These are phyloP conservation scores for Dothideomycetes sp. DNA, from an alignment of 2,329 filamentous ascomycete species.

Conservation along the genomic window DNA sequence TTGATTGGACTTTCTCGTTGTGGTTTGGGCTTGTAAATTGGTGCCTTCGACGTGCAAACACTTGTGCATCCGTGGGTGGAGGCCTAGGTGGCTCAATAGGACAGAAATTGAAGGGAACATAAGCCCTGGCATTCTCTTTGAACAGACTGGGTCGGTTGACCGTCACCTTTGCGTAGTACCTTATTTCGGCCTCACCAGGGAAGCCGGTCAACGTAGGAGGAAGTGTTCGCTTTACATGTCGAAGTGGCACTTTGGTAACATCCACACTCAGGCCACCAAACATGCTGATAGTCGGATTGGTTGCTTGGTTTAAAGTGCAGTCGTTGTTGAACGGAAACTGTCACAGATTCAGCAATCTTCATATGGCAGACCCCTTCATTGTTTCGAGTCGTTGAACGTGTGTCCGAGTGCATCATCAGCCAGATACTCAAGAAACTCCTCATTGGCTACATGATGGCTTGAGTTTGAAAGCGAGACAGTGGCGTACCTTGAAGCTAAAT, in stretches of 20 bases:
- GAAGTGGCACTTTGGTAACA: slow-evolving; percentile 33
- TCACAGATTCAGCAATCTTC: not conserved
- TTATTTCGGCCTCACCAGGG: slow-evolving; percentile 76
- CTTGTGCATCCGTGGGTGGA: slow-evolving; percentile 57
- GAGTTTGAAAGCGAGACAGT: no score
- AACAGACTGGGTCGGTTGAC: slow-evolving; percentile 79
- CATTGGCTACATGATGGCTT: no score
- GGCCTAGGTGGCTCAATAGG: slow-evolving; percentile 83
- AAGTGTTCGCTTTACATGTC: slow-evolving; percentile 74
- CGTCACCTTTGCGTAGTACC: slow-evolving; percentile 93
- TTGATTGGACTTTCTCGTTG: slow-evolving; percentile 15
- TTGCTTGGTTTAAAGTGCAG: slow-evolving; percentile 39
- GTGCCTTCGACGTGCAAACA: slow-evolving; percentile 67
- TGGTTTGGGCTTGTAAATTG: slow-evolving; percentile 35
- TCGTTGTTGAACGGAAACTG: slow-evolving; percentile 58
- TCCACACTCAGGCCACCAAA: slow-evolving; percentile 31
- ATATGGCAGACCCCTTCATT: no score
- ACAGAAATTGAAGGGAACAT: slow-evolving; percentile 66
- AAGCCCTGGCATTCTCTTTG: slow-evolving; percentile 72
- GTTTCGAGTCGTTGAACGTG: no score
- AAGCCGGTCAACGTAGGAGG: slow-evolving; percentile 85
- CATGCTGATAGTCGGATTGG: slow-evolving; percentile 32
- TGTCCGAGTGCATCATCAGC: no score
- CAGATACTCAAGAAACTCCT: no score
- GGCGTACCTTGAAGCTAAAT: slow-evolving; percentile 65